These are phyloP conservation scores for Aspergillus homomorphus DNA, from an alignment of 495 filamentous ascomycete genomes.

Conservation along the genomic window DNA sequence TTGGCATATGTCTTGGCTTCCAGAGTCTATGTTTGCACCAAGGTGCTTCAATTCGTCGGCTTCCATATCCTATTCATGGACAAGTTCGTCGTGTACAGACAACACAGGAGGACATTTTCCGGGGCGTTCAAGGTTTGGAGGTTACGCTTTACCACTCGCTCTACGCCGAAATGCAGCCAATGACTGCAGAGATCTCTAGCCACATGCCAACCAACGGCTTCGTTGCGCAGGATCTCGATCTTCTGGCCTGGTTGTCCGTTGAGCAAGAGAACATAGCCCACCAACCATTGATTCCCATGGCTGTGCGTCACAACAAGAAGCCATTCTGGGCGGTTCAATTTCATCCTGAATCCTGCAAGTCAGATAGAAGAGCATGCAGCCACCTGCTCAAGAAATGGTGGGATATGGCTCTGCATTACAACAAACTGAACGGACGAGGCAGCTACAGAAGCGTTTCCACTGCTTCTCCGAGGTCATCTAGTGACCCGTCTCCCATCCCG, in stretches of 20 bases:
- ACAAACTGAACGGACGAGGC: conserved; percentile 34
- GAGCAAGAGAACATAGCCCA: conserved; percentile 9
- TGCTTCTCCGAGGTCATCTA: conserved; percentile 24
- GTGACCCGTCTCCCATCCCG: conserved; percentile 24
- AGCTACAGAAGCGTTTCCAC: conserved; percentile 26
- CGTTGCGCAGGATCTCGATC: conserved; percentile 24
- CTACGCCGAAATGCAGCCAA: conserved; percentile 52
- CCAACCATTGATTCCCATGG: conserved; percentile 65
- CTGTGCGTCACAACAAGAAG: conserved; percentile 60
- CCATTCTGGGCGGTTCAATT: conserved; percentile 94
- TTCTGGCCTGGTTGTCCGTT: conserved; percentile 39
- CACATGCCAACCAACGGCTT: background rate
- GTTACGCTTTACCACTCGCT: conserved; percentile 90
- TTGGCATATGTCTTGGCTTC: conserved; percentile 92
- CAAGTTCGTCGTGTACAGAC: conserved; percentile 66
- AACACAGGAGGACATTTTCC: conserved; percentile 48
- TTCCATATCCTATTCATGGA: conserved; percentile 74
- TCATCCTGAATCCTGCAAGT: conserved; percentile 93
- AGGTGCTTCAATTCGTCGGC: conserved; percentile 60
- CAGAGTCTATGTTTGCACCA: conserved; percentile 72
- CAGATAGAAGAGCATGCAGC: conserved; percentile 60
- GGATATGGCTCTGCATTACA: conserved; percentile 36
- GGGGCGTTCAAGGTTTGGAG: conserved; percentile 51
- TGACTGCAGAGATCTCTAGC: background rate
- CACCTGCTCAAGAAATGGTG: conserved; percentile 78